Conservation (phyloP, 805 yeast species). For the Henningerozyma blattae region DNA sequence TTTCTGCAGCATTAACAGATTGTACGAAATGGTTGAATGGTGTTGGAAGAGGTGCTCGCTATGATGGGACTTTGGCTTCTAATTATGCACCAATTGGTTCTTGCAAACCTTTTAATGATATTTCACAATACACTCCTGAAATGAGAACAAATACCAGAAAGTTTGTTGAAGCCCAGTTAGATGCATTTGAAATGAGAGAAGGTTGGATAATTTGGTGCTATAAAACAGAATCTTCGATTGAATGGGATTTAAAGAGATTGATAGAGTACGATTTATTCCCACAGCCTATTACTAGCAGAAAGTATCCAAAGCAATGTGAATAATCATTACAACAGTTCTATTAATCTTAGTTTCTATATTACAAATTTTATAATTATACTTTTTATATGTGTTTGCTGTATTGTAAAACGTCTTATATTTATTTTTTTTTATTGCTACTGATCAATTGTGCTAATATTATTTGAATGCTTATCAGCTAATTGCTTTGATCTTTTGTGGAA, state of each 20-base stretch:
- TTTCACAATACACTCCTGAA: conserved; percentile 45
- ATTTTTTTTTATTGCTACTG: too few relatives aligned
- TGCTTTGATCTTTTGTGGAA: too few relatives aligned
- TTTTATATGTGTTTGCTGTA: neutral
- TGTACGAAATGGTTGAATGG: conserved; percentile 87
- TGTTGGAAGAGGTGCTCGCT: conserved; percentile 72
- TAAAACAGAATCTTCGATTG: conserved; percentile 73
- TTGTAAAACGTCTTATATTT: neutral
- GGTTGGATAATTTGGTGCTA: conserved; percentile 96
- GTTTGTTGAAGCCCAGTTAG: conserved; percentile 83
- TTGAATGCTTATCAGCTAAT: neutral
- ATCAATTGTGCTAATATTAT: neutral
- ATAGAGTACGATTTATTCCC: conserved; percentile 58
- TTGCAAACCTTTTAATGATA: conserved; percentile 42
- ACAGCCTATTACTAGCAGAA: conserved; percentile 59
- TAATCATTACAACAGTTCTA: neutral
- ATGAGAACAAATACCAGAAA: conserved; percentile 47
- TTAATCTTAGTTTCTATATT: neutral
- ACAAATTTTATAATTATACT: neutral
- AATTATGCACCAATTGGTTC: conserved; percentile 40
- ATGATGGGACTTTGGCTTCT: conserved; percentile 42
- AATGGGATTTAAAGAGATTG: conserved; percentile 74
- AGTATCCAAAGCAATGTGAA: conserved; percentile 56
- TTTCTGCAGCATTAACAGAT: conserved; percentile 87
- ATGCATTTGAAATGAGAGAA: conserved; percentile 57